Evolutionary conservation across 768 basidiomycete genomes (phyloP).

Genomic region (Collybiopsis luxurians): DNA sequence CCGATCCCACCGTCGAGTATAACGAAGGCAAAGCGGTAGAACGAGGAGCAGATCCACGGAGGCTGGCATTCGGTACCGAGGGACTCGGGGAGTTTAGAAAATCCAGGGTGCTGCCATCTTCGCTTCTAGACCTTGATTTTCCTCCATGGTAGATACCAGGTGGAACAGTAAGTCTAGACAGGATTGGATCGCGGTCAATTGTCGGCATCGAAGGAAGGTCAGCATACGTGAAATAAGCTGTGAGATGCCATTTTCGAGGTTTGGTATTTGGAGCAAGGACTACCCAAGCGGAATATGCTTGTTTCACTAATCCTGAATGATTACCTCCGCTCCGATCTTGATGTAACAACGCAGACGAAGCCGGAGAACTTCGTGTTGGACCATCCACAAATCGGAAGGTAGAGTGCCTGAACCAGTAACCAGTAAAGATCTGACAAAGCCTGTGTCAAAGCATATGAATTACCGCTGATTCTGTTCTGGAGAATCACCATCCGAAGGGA

Average conservation of each 20-base stretch:
- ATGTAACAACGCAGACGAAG: slow-evolving; percentile 55
- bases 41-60: slow-evolving; percentile 3
- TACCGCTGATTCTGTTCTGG: slow-evolving; percentile 9
- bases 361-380: slow-evolving; percentile 43
- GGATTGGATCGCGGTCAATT: slow-evolving; percentile 40
- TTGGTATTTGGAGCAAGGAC: slow-evolving; percentile 37
- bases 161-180: slow-evolving; percentile 44
- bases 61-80: slow-evolving; percentile 9
- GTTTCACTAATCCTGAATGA: slow-evolving; percentile 61
- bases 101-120: slow-evolving; percentile 23
- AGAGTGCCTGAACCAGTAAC: slow-evolving; percentile 27
- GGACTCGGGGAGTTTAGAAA: slow-evolving; percentile 6
- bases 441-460: slow-evolving; percentile 16
- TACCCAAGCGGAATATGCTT: slow-evolving; percentile 71
- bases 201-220: slow-evolving; percentile 47
- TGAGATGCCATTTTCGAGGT: slow-evolving; percentile 67
- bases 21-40: slow-evolving; percentile 36
- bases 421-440: background rate
- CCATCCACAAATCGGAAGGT: slow-evolving; percentile 59
- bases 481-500: slow-evolving; percentile 34
- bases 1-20: slow-evolving; percentile 31
- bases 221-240: slow-evolving; percentile 52
- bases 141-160: slow-evolving; percentile 44
- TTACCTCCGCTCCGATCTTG: slow-evolving; percentile 52
- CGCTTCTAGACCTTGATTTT: slow-evolving; percentile 38